Evolutionary conservation across 2,329 filamentous ascomycete species (phyloP).

Genomic region (Colletotrichum karsti): DNA sequence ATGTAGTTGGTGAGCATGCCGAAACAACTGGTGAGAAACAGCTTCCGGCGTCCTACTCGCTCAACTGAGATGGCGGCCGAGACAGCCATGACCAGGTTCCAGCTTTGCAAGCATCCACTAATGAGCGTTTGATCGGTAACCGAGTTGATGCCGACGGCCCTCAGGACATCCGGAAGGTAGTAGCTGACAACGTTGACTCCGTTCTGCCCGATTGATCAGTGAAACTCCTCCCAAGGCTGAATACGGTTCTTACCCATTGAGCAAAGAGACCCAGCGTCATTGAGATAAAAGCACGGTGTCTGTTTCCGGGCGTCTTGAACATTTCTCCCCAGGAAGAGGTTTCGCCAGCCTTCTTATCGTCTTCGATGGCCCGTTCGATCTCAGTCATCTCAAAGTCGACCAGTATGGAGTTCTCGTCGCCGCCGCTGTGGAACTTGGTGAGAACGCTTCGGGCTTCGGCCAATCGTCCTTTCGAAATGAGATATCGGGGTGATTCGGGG

Average conservation of each 20-base stretch:
- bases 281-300: slow-evolving; percentile 35
- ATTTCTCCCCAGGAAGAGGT: slow-evolving; percentile 47
- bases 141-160: slow-evolving; percentile 38
- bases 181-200: slow-evolving; percentile 45
- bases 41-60: slow-evolving; percentile 34
- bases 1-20: slow-evolving; percentile 44
- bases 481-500: slow-evolving; percentile 29
- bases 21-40: slow-evolving; percentile 31
- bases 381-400: slow-evolving; percentile 34
- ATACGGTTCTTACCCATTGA: slow-evolving; percentile 38
- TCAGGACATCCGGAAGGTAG: slow-evolving; percentile 27
- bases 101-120: slow-evolving; percentile 36
- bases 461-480: neutral
- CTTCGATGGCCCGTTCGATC: slow-evolving; percentile 11
- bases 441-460: slow-evolving; percentile 45
- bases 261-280: slow-evolving; percentile 40
- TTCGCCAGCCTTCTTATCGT: neutral
- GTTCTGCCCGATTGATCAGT: slow-evolving; percentile 22
- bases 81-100: slow-evolving; percentile 39
- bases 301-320: slow-evolving; percentile 37
- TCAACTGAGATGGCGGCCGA: slow-evolving; percentile 37
- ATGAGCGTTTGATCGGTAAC: slow-evolving; percentile 38
- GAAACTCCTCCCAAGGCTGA: no score
- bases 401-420: slow-evolving; percentile 46
- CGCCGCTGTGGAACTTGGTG: slow-evolving; percentile 49